Evolutionary conservation across 2,329 filamentous ascomycete species (phyloP), one percentile per base, ranked within the genome.

Genomic region (Diaporthe sp.): DNA sequence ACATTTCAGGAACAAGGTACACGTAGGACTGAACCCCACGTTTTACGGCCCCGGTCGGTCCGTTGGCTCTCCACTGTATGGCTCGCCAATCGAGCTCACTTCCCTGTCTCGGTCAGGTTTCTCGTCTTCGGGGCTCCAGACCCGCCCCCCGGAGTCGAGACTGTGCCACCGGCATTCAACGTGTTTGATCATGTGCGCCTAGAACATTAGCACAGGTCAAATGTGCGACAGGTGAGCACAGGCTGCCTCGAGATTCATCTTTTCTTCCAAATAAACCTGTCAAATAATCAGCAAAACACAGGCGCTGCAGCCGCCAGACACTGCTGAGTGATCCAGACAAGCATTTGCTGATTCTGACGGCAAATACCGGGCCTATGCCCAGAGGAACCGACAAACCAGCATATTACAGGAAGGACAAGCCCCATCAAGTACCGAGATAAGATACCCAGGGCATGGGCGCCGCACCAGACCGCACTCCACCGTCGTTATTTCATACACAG

Each of bases 21-120:
- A n/a, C n/a, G n/a, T 45, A 40, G 13, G 28, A n/a, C 13, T 25
- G 22, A 19, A 17, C 61, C 64, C 64, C 64, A 52, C 30, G 45
- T 40, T 52, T 28, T 17, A 28, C 64, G 64, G 64, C 64, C 52
- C 64, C 64, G 64, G 30, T 67, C 64, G 64, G 64, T 38, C 64
- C 64, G 64, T 33, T n/a, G n/a, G n/a, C n/a, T n/a, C n/a, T n/a
- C n/a, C n/a, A n/a, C n/a, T n/a, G n/a, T n/a, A n/a, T n/a, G 28
- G 42, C 42, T 25, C 12, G 2, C 33, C 40, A 35, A 19, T 38
- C 42, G 22, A 50, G 40, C 30, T 50, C 12, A 35, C 10, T 38
- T 17, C 61, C 61, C 30, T 38, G 30, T 22, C 61, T 42, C 30
- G 19, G 12, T n/a, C 25, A 15, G 28, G 2, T 9, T 50, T 35